phyloP scores from a whole-genome alignment of 2,329 filamentous ascomycete genomes.

The Botryosphaeria dothidea region DNA sequence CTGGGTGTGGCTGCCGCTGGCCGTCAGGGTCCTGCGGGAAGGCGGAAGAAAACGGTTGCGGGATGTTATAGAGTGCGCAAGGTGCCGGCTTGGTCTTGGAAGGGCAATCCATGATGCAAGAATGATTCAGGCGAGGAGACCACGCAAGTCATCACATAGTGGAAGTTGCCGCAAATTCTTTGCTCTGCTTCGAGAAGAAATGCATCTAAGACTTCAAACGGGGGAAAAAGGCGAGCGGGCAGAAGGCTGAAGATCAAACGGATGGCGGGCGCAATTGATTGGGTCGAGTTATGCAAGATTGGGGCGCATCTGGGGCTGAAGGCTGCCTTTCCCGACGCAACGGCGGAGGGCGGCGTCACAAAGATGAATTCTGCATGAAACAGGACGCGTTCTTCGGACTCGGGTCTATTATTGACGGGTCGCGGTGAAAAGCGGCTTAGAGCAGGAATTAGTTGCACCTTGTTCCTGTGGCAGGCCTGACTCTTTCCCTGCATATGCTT shows the following conservation, averaged over 20 bases:
- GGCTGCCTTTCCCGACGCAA: not conserved
- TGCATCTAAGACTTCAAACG: not conserved
- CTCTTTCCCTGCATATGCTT: slow-evolving; percentile 1
- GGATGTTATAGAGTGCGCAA: not conserved
- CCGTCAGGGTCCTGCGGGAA: slow-evolving; percentile 2
- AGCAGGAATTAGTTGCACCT: not conserved
- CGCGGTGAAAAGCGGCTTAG: not conserved
- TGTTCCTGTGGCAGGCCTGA: not conserved
- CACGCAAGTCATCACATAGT: not conserved
- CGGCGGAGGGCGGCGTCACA: not conserved
- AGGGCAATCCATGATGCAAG: not conserved
- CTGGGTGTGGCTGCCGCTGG: not conserved
- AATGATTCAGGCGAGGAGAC: not conserved
- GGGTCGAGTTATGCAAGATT: not conserved
- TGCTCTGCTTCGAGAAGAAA: not conserved
- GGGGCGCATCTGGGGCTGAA: not conserved
- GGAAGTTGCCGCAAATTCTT: not conserved
- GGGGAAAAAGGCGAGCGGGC: not conserved
- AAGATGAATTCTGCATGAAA: slow-evolving; percentile 8
- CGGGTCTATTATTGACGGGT: not conserved
- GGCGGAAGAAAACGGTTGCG: slow-evolving; percentile 7
- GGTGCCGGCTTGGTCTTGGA: not conserved
- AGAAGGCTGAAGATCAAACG: not conserved
- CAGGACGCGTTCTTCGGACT: not conserved
- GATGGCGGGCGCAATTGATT: not conserved